Evolutionary conservation across 1,284 basidiomycete genomes (phyloP).

Genomic region (Megacollybia platyphylla): DNA sequence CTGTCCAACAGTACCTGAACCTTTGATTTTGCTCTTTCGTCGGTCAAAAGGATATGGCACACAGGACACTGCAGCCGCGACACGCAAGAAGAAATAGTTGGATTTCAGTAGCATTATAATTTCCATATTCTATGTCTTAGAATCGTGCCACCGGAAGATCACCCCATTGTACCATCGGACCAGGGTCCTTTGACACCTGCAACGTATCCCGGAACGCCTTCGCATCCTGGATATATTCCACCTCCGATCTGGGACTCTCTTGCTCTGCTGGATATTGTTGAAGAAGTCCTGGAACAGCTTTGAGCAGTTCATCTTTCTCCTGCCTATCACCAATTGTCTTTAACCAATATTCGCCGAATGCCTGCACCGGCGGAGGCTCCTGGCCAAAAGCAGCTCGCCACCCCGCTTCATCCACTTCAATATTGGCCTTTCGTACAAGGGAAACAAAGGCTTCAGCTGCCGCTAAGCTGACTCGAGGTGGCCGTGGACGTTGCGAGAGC

Average conservation of each 20-base stretch:
- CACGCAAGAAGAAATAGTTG: conserved; percentile 21
- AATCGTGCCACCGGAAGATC: conserved; percentile 44
- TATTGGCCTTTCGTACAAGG: conserved; percentile 35
- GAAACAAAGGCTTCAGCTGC: conserved; percentile 56
- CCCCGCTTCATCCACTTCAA: conserved; percentile 41
- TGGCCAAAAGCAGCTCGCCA: conserved; percentile 25
- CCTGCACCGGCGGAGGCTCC: conserved; percentile 30
- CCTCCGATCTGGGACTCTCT: conserved; percentile 37
- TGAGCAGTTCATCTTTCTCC: conserved; percentile 27
- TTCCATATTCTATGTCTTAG: conserved; percentile 9
- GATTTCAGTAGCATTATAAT: neutral
- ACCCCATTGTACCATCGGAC: conserved; percentile 52
- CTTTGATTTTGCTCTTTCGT: conserved; percentile 75
- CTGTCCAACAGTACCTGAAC: conserved; percentile 57
- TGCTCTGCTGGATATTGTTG: conserved; percentile 37
- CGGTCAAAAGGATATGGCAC: conserved; percentile 52
- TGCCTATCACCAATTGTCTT: conserved; percentile 18
- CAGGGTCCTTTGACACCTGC: conserved; percentile 17
- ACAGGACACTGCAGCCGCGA: conserved; percentile 20
- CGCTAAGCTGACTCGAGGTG: conserved; percentile 49
- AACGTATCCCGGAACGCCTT: conserved; percentile 47
- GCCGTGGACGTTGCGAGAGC: conserved; percentile 50
- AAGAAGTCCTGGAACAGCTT: conserved; percentile 37
- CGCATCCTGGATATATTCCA: conserved; percentile 58
- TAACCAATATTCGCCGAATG: conserved; percentile 30